These are phyloP conservation scores for Trametes hirsuta DNA, from an alignment of 1,284 basidiomycete genomes.

Conservation along the genomic window DNA sequence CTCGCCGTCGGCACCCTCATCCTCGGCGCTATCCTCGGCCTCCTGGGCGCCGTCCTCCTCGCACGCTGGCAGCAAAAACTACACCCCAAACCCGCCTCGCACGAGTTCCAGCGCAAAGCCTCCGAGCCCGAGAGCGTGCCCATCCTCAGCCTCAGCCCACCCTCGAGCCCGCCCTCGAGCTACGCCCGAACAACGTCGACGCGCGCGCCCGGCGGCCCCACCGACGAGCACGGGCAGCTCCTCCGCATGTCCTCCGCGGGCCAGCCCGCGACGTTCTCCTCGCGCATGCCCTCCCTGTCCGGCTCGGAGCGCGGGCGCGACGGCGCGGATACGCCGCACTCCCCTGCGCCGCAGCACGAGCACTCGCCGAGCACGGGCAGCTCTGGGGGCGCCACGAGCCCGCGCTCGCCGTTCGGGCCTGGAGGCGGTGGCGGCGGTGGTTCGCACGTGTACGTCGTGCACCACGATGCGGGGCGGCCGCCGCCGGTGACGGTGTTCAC, in stretches of 20 bases:
- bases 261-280: not conserved
- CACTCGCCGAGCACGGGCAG: not conserved
- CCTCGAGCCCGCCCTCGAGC: slow-evolving; percentile 4
- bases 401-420: slow-evolving; percentile 1
- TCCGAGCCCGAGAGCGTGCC: slow-evolving; percentile 10
- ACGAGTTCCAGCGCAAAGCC: slow-evolving; percentile 18
- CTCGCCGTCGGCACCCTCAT: slow-evolving; percentile 47
- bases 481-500: slow-evolving; percentile 59
- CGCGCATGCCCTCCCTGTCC: not conserved
- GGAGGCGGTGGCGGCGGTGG: slow-evolving; percentile 10
- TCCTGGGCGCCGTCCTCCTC: slow-evolving; percentile 34
- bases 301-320: not conserved
- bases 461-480: slow-evolving; percentile 56
- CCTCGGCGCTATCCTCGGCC: slow-evolving; percentile 47
- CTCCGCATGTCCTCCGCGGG: not conserved
- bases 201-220: not conserved
- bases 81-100: slow-evolving; percentile 8
- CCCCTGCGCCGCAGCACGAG: not conserved
- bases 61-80: slow-evolving; percentile 30
- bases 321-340: not conserved
- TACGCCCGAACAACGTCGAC: not conserved
- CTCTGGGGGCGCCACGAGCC: not conserved
- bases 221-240: slow-evolving; percentile 15
- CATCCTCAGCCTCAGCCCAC: slow-evolving; percentile 5
- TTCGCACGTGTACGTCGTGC: slow-evolving; percentile 57